These are phyloP conservation scores for Amphichorda felina DNA, from an alignment of 2,329 filamentous ascomycete genomes.

Conservation along the genomic window DNA sequence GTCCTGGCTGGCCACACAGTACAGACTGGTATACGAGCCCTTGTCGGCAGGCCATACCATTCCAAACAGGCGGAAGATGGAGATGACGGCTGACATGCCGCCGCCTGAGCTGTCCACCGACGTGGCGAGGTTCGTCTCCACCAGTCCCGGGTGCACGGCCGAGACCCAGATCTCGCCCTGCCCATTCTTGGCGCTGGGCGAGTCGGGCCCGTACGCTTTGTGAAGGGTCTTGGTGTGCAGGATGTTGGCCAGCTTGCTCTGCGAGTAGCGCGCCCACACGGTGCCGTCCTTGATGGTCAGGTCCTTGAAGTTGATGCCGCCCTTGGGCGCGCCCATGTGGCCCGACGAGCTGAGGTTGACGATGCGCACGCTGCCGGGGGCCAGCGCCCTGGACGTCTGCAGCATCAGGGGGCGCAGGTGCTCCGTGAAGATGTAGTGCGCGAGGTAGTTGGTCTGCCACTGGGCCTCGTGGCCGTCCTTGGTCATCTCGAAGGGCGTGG, in stretches of 20 bases:
- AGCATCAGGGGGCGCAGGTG: conserved; percentile 17
- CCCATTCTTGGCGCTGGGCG: background rate
- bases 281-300: conserved; percentile 9
- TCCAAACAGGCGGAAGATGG: too few species aligned
- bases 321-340: conserved; percentile 12
- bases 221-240: conserved; percentile 15
- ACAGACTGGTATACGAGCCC: too few species aligned
- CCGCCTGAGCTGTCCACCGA: too few species aligned
- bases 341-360: conserved; percentile 12
- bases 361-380: conserved; percentile 12
- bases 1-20: too few species aligned
- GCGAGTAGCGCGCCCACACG: conserved; percentile 13
- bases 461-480: conserved; percentile 20
- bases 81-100: too few species aligned
- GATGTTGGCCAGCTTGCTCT: conserved; percentile 19
- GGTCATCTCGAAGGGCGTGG: conserved; percentile 8
- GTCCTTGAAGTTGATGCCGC: conserved; percentile 15
- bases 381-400: conserved; percentile 10
- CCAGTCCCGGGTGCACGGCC: background rate
- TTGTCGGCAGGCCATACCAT: too few species aligned
- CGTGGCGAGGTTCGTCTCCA: background rate
- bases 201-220: conserved; percentile 5
- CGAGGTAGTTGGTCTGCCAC: conserved; percentile 20
- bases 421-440: conserved; percentile 21
- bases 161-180: background rate